Base-by-base conservation (phyloP, 495 filamentous ascomycete species). In the Amniculicola lignicola region DNA sequence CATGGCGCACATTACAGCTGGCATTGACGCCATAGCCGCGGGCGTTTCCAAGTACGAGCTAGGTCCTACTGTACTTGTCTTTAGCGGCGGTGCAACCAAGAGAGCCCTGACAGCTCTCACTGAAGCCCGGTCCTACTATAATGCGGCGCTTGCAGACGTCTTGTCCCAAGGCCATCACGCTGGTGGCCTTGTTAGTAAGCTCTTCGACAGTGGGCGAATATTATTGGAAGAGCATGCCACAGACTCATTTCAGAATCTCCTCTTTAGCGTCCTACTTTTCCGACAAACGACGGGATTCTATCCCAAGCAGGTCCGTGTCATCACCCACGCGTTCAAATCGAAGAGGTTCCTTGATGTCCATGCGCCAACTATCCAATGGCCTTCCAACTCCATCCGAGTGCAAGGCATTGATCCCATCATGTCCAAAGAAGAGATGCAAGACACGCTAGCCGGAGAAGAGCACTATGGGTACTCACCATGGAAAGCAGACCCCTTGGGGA, bases 211-310 rank as follows among this genome's bases (percentile, higher is more conserved):
- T 12, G 57, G 49, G 3, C 47, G 47, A 6, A 33, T 65, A 3
- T 29, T 67, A 10, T 41, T 67, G 0, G 70, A 73, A 31, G 68
- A 71, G 29, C 21, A 46, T 22, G 68, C 71, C 22, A 73, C 71
- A 14, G 71, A 73, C 45, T 69, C 66, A 31, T 72, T 55, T 37
- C 71, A 73, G 57, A 73, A 73, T 40, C 57, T 73, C n/a, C 57
- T 73, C 16, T 73, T 73, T 46, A 64, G 62, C 18, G 64, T 73
- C 44, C 23, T 70, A 18, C 42, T 52, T 1, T 73, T 68, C 54
- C 58, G 62, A 22, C 49, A 60, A 31, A 48, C 36, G 4, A 55
- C 57, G 4, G 69, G 69, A 2, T 16, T 18, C 6, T 71, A 67
- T 36, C 69, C 71, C 7, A 36, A 54, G 14, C 18, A 48, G 1